Percentiles rank a stretch among this genome's conserved stretches.
Evolutionary conservation across 306 rosid species (phyloP).

Genomic region (Cucumis melo): DNA sequence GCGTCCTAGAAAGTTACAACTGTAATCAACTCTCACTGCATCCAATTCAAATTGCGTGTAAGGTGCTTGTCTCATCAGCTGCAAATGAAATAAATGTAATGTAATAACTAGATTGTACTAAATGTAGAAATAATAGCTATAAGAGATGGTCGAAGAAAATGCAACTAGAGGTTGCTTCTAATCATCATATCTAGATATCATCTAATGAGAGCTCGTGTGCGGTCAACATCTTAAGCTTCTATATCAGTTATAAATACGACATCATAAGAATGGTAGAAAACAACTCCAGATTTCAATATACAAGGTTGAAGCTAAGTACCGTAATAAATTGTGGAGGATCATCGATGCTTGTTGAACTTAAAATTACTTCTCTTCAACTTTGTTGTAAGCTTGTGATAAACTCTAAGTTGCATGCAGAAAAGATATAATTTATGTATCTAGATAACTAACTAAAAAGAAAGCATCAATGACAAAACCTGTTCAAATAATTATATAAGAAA

Average conservation of each 20-base stretch:
- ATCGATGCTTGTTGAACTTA: slow-evolving; percentile 81
- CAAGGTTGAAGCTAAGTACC: slow-evolving; percentile 25
- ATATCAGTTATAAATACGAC: slow-evolving; percentile 17
- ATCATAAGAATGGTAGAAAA: not conserved
- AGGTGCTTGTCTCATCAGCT: too few species aligned
- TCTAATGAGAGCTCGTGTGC: slow-evolving; percentile 61
- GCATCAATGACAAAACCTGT: not conserved
- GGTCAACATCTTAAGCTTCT: slow-evolving; percentile 73
- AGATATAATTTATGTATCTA: not conserved
- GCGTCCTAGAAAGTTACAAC: too few species aligned
- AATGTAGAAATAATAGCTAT: too few species aligned
- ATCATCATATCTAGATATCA: slow-evolving; percentile 61
- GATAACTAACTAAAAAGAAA: slow-evolving; percentile 3
- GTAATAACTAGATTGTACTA: too few species aligned
- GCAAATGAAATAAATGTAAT: too few species aligned
- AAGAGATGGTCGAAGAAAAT: too few species aligned
- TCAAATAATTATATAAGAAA: not conserved
- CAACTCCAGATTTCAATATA: not conserved
- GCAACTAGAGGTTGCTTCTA: not conserved
- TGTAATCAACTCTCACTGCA: too few species aligned
- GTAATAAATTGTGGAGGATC: slow-evolving; percentile 80
- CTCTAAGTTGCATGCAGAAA: slow-evolving; percentile 53
- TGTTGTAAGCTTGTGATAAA: slow-evolving; percentile 79
- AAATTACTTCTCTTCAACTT: slow-evolving; percentile 71
- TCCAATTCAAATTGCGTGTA: too few species aligned